Base-by-base conservation (phyloP, 2,329 filamentous ascomycete species). In the Tolypocladium guangdongense region DNA sequence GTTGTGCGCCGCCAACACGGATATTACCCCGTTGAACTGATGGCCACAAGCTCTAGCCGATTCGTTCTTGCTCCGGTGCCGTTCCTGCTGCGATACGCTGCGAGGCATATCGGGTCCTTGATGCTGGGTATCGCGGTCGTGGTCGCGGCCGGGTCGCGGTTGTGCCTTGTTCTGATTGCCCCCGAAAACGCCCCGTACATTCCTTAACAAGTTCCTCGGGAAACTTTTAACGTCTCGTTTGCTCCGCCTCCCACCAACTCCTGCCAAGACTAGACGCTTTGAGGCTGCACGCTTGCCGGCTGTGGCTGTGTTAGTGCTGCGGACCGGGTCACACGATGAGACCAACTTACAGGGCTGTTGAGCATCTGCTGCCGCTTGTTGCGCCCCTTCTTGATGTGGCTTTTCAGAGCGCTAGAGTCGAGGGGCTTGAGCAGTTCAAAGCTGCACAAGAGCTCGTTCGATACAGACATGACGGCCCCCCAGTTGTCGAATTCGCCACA, bases 401-500 rank as follows among this genome's bases (percentile, higher is more conserved):
- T 96, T 80, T 99, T 99, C 57, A 99, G 77, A 36, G 92, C 92
- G 63, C 88, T 95, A 14, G 91, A 96, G 71, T 99, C 93, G 48
- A 99, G 79, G 8, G 93, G 93, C 71, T 99, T 99, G 56, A 99
- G 78, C 18, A 99, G 78, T 71, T 99, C 93, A 66, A 99, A 99
- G 67, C 91, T 96, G 74, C 93, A 99, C 1, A 99, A 81, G 51
- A 99, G 74, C 69, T 97, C 93, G 16, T 82, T 83, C 1, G 90
- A 96, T 24, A 99, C 93, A 2, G 92, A 96, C 93, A 99, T 99
- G 60, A 97, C 91, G 16, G 93, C 93, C 22, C 93, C 93, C 90
- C 93, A 97, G 59, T 99, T 99, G 68, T 99, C 93, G 61, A 99
- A 99, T 70, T 99, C 93, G 60, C 93, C 93, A 64, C 93, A 99